Percentiles rank a stretch among this genome's conserved stretches.
These are phyloP conservation scores for Biscutella auriculata DNA, from an alignment of 441 rosid genomes.

Conservation along the genomic window DNA sequence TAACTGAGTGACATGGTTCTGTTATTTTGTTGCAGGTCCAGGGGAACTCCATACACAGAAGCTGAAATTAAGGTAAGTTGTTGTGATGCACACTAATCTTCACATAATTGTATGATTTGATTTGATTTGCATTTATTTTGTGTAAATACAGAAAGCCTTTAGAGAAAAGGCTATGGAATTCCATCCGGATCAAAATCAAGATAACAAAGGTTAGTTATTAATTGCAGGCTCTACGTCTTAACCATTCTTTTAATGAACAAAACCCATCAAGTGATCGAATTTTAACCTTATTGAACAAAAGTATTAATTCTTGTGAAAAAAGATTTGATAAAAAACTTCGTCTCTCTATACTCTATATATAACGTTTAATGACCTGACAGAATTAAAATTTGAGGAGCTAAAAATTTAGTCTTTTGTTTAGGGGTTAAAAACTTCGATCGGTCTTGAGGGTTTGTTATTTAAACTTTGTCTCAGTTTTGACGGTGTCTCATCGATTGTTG, in stretches of 20 bases:
- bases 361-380: too few species aligned
- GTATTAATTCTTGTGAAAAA: too few species aligned
- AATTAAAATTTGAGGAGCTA: too few species aligned
- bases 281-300: too few species aligned
- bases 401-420: too few species aligned
- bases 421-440: too few species aligned
- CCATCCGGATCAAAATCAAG: constrained; percentile 93
- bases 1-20: neutral
- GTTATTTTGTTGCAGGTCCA: constrained; percentile 35
- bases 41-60: constrained; percentile 67
- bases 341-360: too few species aligned
- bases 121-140: neutral
- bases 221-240: neutral
- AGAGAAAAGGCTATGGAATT: constrained; percentile 76
- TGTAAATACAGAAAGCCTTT: constrained; percentile 55
- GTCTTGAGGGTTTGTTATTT: too few species aligned
- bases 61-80: constrained; percentile 78
- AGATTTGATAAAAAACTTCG: too few species aligned
- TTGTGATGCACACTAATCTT: neutral
- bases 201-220: constrained; percentile 50
- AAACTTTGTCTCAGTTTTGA: too few species aligned
- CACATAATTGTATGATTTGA: neutral
- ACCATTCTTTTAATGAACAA: neutral
- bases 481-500: constrained; percentile 8
- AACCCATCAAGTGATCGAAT: too few species aligned